Conservation (phyloP, 2,329 filamentous ascomycete species). For the Microdochium nivale region DNA sequence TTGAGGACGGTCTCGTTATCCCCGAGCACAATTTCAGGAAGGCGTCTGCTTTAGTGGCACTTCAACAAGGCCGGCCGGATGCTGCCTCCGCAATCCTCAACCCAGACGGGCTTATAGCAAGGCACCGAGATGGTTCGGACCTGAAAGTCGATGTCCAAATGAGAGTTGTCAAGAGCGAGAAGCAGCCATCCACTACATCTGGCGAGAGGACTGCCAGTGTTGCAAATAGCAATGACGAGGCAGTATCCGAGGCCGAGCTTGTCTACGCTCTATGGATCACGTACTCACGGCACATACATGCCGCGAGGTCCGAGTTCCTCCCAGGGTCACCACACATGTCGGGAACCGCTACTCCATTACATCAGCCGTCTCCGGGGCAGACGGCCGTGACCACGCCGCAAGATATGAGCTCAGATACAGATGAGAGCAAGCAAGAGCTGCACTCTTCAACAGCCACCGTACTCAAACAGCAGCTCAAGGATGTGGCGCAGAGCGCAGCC, state of each 20-base stretch:
- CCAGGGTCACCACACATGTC: conserved; percentile 56
- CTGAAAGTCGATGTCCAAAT: conserved; percentile 95
- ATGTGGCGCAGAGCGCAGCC: conserved; percentile 45
- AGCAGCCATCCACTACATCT: conserved; percentile 34
- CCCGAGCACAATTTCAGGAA: conserved; percentile 93
- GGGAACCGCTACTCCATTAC: conserved; percentile 61
- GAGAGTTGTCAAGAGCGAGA: conserved; percentile 88
- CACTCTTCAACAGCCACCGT: conserved; percentile 31
- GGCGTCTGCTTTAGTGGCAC: conserved; percentile 72
- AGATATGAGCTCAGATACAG: conserved; percentile 46
- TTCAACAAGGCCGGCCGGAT: conserved; percentile 76
- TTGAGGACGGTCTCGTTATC: conserved; percentile 91
- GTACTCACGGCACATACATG: conserved; percentile 87
- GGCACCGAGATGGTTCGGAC: conserved; percentile 82
- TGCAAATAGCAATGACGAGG: conserved; percentile 26
- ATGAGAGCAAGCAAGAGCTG: conserved; percentile 33
- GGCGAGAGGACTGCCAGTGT: conserved; percentile 14
- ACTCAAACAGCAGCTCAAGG: conserved; percentile 48
- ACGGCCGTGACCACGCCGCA: conserved; percentile 48
- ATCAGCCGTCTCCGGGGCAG: conserved; percentile 72
- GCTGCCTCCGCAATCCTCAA: conserved; percentile 71
- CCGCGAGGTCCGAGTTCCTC: conserved; percentile 52
- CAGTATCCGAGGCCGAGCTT: conserved; percentile 59
- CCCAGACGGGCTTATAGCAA: conserved; percentile 75
- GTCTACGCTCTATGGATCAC: conserved; percentile 97